Evolutionary conservation across 306 rosid genomes (phyloP), one percentile per base, ranked within the genome.

Genomic region (Vigna reflexopilosa): DNA sequence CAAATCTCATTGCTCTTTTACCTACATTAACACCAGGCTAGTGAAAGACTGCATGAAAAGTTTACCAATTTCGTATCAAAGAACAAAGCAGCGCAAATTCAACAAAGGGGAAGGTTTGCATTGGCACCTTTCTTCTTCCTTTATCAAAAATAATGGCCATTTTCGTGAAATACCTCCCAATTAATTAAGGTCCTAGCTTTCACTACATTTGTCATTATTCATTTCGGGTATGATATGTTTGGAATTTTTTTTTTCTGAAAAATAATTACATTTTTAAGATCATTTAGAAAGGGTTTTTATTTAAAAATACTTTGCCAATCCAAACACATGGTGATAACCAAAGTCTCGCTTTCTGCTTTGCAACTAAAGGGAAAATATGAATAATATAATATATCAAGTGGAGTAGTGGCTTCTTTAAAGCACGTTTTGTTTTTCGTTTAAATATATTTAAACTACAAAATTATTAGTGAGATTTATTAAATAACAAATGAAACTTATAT

Each of bases 41-140:
- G 98, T 82, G 98, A 95, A 77, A 89, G 96, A 59, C 72, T 95
- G 76, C 88, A 86, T 42, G 96, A 95, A 26, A 95, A 95, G 89
- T 81, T 94, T 74, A 85, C 92, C 79, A 92, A 65, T 83, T 94
- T 91, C 34, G 82, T 81, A 67, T 61, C 86, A 12, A 95, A 95
- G 90, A 95, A 95, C 85, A 95, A 91, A 88, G 98, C 98, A 73
- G 98, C 98, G 50, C 93, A 95, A 88, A 55, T 91, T 58, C 98
- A 95, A 65, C 97, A 90, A 79, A 89, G 87, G 40, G 89, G 85
- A 89, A 94, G 97, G 98, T 94, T 73, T 45, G 82, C 86, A 58
- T 51, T 55, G 47, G n/a, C 67, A 38, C 82, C 63, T 50, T 67
- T 64, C 79, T 34, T 58, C 67, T 57, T 81, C 64, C 28, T 77